Evolutionary conservation across 257 asterid species (phyloP).

Genomic region (Paraleonurus japonicus): DNA sequence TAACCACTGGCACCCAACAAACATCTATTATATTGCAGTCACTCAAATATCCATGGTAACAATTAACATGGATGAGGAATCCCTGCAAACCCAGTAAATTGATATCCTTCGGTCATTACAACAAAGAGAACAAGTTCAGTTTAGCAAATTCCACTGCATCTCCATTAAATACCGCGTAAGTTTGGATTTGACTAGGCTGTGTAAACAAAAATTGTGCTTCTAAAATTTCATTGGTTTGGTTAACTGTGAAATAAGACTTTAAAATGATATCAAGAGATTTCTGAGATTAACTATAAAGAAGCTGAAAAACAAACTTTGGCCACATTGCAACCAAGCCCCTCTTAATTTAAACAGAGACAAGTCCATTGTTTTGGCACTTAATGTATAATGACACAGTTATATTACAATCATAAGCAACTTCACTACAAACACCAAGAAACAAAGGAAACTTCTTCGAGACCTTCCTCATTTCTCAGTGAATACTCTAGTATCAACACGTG

Average conservation of each 20-base stretch:
- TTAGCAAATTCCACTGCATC: background rate
- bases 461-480: background rate
- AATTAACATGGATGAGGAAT: background rate
- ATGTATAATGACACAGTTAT: background rate
- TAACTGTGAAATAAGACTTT: background rate
- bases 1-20: slow-evolving; percentile 2
- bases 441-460: background rate
- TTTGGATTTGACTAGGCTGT: background rate
- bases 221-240: background rate
- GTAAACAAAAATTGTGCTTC: background rate
- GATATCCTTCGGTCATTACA: background rate
- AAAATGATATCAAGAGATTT: slow-evolving; percentile 2
- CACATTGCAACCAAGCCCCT: slow-evolving; percentile 12
- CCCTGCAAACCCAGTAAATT: background rate
- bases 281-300: background rate
- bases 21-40: background rate
- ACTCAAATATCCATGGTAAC: background rate
- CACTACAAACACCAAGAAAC: slow-evolving; percentile 5
- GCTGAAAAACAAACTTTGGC: background rate
- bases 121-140: background rate
- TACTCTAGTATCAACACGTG: background rate
- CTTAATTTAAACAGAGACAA: background rate
- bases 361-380: background rate
- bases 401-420: slow-evolving; percentile 8
- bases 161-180: background rate